Conservation (phyloP, 2,329 filamentous ascomycete species). For the Pseudomassariella vexata region DNA sequence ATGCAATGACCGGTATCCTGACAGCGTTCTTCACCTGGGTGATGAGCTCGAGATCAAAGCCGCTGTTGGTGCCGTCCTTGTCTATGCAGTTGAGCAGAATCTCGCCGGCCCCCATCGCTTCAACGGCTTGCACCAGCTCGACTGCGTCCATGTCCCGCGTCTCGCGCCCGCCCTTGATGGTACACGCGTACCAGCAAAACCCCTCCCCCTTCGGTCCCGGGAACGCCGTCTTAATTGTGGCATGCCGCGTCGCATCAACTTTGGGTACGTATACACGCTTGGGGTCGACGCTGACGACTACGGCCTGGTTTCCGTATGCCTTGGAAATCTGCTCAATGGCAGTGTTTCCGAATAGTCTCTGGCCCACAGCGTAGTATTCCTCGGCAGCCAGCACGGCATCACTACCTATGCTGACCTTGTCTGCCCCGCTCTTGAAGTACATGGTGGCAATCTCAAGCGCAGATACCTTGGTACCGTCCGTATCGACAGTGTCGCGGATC, state of each 20-base stretch:
- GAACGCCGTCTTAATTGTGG: conserved; percentile 62
- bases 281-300: conserved; percentile 92
- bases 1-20: conserved; percentile 91
- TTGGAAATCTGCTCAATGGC: conserved; percentile 92
- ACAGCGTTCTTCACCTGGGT: conserved; percentile 80
- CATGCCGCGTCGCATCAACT: conserved; percentile 64
- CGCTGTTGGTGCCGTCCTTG: conserved; percentile 88
- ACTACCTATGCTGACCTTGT: conserved; percentile 95
- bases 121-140: conserved; percentile 80
- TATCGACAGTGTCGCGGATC: conserved; percentile 87
- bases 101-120: conserved; percentile 93
- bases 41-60: conserved; percentile 92
- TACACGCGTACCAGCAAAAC: conserved; percentile 96
- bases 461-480: conserved; percentile 77
- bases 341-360: conserved; percentile 69
- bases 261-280: conserved; percentile 82
- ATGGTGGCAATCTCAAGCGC: conserved; percentile 90
- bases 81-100: conserved; percentile 97
- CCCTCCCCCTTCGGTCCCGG: conserved; percentile 71
- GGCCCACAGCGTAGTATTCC: conserved; percentile 71
- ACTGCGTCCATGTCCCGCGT: conserved; percentile 90
- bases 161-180: conserved; percentile 90
- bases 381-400: conserved; percentile 92
- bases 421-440: conserved; percentile 95
- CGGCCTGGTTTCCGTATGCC: conserved; percentile 93